Percentiles rank a stretch among this genome's conserved stretches.
Conservation (phyloP, 208 protist genomes). For the Acanthamoeba triangularis region DNA sequence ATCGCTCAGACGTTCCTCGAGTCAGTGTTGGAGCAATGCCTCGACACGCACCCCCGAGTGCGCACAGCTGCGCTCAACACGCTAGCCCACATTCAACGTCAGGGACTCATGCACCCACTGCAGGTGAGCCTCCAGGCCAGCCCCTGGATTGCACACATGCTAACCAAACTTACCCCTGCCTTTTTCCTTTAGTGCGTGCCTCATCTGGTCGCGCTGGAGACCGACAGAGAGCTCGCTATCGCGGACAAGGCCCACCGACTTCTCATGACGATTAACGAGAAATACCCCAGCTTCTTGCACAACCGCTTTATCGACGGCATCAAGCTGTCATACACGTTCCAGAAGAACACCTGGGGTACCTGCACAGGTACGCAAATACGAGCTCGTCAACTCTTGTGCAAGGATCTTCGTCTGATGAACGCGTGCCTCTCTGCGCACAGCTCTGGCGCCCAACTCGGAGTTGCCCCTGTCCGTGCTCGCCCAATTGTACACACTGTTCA, state of each 20-base stretch:
- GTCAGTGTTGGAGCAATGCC: constrained; percentile 47
- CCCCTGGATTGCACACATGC: not conserved
- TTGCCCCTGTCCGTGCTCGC: constrained; percentile 18
- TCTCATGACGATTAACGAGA: constrained; percentile 62
- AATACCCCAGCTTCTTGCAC: constrained; percentile 65
- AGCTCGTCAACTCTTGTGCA: not conserved
- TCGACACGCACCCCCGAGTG: not conserved
- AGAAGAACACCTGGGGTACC: constrained; percentile 44
- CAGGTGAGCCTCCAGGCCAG: not conserved
- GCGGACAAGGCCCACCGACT: constrained; percentile 54
- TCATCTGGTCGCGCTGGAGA: constrained; percentile 72
- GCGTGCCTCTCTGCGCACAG: not conserved
- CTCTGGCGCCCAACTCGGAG: constrained; percentile 4
- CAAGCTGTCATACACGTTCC: constrained; percentile 70
- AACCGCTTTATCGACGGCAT: constrained; percentile 78
- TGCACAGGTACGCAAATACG: not conserved
- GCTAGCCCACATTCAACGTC: constrained; percentile 46
- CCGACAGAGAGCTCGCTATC: constrained; percentile 26
- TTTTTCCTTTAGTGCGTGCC: constrained; percentile 44
- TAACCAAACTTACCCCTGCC: not conserved
- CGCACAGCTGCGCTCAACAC: constrained; percentile 51
- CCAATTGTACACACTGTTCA: constrained; percentile 73
- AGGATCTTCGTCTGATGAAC: not conserved
- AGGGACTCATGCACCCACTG: constrained; percentile 73
- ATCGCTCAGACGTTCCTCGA: constrained; percentile 51